A percentile compares a stretch with the other conserved stretches of the same genome.
phyloP scores from a whole-genome alignment of 139 green algal species.

The Chlamydomonas sp. region DNA sequence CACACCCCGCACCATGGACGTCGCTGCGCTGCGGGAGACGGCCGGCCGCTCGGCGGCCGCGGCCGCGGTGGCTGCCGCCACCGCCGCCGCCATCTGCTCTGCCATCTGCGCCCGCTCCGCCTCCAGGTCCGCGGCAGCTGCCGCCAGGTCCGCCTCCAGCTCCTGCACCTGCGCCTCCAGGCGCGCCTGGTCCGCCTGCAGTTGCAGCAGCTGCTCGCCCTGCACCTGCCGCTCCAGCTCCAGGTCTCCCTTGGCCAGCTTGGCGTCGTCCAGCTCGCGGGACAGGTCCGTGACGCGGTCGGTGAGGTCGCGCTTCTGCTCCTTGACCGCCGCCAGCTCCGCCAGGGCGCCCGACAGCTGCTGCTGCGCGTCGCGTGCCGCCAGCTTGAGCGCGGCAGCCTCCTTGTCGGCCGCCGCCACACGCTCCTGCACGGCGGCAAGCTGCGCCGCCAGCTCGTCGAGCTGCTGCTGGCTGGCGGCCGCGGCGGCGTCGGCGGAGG shows the following conservation, averaged over 20 bases:
- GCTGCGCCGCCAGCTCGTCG: not conserved
- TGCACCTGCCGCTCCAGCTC: constrained; percentile 4
- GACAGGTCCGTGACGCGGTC: not conserved
- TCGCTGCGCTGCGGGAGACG: not conserved
- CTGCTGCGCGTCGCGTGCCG: not conserved
- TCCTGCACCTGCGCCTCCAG: constrained; percentile 18
- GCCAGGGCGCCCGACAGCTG: constrained; percentile 4
- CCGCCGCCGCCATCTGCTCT: not conserved
- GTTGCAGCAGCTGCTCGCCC: constrained; percentile 17
- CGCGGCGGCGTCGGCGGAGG: constrained; percentile 6
- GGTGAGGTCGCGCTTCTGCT: not conserved
- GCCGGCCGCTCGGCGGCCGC: not conserved
- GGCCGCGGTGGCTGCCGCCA: not conserved
- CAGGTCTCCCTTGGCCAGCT: not conserved
- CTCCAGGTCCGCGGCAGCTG: not conserved
- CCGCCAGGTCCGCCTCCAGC: constrained; percentile 8
- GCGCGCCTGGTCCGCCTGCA: not conserved
- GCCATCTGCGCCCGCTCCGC: not conserved
- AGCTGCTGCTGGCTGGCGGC: constrained; percentile 16
- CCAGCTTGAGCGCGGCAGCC: not conserved
- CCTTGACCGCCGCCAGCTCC: constrained; percentile 7
- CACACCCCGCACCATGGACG: not conserved
- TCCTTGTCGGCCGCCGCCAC: not conserved
- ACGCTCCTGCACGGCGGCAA: not conserved
- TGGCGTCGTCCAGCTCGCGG: constrained; percentile 3